These are phyloP conservation scores for Arthonia radiata DNA, from an alignment of 495 filamentous ascomycete species.

Conservation along the genomic window DNA sequence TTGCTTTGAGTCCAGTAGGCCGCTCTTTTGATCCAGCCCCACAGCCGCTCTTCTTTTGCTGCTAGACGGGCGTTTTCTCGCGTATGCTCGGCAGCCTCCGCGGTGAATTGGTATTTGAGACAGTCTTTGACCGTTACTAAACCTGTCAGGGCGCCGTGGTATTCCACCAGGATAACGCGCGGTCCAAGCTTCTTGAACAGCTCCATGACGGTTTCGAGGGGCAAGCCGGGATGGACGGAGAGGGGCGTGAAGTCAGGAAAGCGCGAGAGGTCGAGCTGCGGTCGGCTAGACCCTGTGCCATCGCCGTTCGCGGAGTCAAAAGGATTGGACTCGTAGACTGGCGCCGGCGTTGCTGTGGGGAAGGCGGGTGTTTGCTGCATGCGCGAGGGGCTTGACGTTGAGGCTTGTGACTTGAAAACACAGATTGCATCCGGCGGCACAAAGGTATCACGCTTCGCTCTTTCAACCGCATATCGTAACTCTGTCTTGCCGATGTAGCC, in stretches of 20 bases:
- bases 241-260: constrained; percentile 83
- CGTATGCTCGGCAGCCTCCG: constrained; percentile 68
- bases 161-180: constrained; percentile 77
- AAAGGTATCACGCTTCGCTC: constrained; percentile 51
- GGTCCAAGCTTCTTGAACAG: constrained; percentile 97
- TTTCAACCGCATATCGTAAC: constrained; percentile 74
- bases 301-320: constrained; percentile 44
- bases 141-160: constrained; percentile 56
- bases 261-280: constrained; percentile 57
- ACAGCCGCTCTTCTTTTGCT: background rate
- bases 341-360: constrained; percentile 21
- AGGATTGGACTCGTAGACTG: background rate
- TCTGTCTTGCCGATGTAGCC: constrained; percentile 94
- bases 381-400: constrained; percentile 12
- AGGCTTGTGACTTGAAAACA: constrained; percentile 47
- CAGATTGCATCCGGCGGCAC: constrained; percentile 45
- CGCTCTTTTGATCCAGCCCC: background rate
- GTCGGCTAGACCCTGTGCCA: constrained; percentile 25
- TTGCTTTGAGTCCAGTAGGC: background rate
- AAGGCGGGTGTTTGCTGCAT: constrained; percentile 12
- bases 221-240: constrained; percentile 72
- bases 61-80: constrained; percentile 16
- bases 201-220: constrained; percentile 95
- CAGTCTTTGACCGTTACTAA: constrained; percentile 95
- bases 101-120: constrained; percentile 91